Evolutionary conservation across 345 rosid species (phyloP).

Genomic region (Sapria himalayana): DNA sequence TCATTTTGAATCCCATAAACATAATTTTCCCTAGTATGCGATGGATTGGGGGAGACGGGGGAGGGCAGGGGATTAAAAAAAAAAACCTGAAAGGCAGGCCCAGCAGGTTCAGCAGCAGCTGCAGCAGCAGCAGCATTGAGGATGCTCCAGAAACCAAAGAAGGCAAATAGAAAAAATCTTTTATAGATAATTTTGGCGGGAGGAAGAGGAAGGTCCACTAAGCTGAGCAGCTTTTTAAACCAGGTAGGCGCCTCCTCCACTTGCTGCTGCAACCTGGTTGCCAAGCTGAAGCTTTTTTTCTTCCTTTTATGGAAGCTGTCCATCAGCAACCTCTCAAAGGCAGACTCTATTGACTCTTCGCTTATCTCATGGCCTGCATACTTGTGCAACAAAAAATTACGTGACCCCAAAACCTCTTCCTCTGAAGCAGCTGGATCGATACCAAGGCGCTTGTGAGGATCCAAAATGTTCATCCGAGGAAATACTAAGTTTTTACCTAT

Average conservation of each 20-base stretch:
- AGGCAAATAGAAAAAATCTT: slow-evolving; percentile 83
- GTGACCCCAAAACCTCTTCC: slow-evolving; percentile 92
- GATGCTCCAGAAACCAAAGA: slow-evolving; percentile 99
- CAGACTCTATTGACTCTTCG: slow-evolving; percentile 81
- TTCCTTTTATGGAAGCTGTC: slow-evolving; percentile 56
- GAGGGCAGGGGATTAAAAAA: no score
- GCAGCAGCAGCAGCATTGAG: slow-evolving; percentile 94
- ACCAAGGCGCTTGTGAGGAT: slow-evolving; percentile 78
- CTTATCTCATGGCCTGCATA: slow-evolving; percentile 85
- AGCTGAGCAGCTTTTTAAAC: slow-evolving; percentile 50
- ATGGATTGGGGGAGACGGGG: no score
- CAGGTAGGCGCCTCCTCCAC: slow-evolving; percentile 95
- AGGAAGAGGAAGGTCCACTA: slow-evolving; percentile 82
- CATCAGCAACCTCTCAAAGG: slow-evolving; percentile 83
- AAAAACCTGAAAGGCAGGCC: slow-evolving; percentile 97
- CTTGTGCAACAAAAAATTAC: slow-evolving; percentile 78
- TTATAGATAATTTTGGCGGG: slow-evolving; percentile 61
- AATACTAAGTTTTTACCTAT: slow-evolving; percentile 55
- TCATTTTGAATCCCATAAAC: no score
- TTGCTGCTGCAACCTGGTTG: slow-evolving; percentile 67
- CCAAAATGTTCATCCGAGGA: slow-evolving; percentile 60
- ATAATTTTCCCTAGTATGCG: no score
- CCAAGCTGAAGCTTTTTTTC: slow-evolving; percentile 70
- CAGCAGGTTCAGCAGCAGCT: slow-evolving; percentile 99
- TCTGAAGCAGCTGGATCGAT: slow-evolving; percentile 61